Evolutionary conservation across 1,284 basidiomycete genomes (phyloP).

Genomic region (Golubevia sp.): DNA sequence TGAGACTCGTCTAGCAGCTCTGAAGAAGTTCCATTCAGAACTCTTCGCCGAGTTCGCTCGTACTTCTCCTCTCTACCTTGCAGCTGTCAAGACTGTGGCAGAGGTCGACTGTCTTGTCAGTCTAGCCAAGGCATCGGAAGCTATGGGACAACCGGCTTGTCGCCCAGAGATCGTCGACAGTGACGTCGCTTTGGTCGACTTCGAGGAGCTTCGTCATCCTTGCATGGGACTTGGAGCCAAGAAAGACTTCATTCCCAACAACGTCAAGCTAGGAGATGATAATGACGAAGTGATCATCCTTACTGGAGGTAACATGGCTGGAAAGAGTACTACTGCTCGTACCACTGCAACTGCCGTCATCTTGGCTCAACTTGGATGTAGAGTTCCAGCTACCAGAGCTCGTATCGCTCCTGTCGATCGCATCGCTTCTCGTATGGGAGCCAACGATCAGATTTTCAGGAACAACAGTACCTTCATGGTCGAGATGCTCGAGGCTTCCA

Average conservation of each 20-base stretch:
- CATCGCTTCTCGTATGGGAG: slow-evolving; percentile 97
- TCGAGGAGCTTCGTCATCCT: slow-evolving; percentile 83
- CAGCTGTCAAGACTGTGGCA: slow-evolving; percentile 70
- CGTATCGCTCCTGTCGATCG: slow-evolving; percentile 86
- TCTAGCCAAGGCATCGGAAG: slow-evolving; percentile 83
- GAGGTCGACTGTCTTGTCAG: slow-evolving; percentile 92
- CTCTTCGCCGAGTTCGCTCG: slow-evolving; percentile 78
- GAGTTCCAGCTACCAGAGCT: slow-evolving; percentile 84
- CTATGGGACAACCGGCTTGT: slow-evolving; percentile 89
- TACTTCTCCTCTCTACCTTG: slow-evolving; percentile 18
- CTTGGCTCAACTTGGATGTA: slow-evolving; percentile 97
- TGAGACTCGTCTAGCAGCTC: slow-evolving; percentile 51
- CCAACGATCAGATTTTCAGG: slow-evolving; percentile 64
- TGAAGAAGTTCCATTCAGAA: slow-evolving; percentile 46
- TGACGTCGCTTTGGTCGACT: slow-evolving; percentile 77
- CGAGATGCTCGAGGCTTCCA: slow-evolving; percentile 59
- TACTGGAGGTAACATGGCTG: slow-evolving; percentile 89
- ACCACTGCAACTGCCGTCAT: slow-evolving; percentile 97
- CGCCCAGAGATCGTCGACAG: slow-evolving; percentile 84
- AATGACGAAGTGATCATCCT: slow-evolving; percentile 81
- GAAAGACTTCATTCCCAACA: slow-evolving; percentile 88
- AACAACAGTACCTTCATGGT: slow-evolving; percentile 61
- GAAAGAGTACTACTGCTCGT: slow-evolving; percentile 70
- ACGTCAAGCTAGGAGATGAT: slow-evolving; percentile 81
- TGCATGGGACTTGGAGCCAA: slow-evolving; percentile 46